A percentile compares a stretch with the other conserved stretches of the same genome.
These are phyloP conservation scores for Limtongozyma cylindracea DNA, from an alignment of 805 yeast genomes.

Conservation along the genomic window DNA sequence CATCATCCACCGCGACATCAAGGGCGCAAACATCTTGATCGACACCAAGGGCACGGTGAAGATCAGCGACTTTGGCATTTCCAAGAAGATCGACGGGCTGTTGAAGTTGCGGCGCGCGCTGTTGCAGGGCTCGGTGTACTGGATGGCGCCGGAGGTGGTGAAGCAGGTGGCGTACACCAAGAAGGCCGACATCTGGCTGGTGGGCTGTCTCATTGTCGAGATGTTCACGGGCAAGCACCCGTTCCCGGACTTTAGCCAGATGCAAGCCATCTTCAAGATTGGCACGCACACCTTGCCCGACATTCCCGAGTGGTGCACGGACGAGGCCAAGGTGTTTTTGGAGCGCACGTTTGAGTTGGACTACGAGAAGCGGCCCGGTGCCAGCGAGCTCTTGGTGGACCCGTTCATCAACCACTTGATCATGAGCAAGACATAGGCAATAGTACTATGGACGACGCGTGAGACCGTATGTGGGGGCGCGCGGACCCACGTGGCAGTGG, in stretches of 20 bases:
- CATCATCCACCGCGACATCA: constrained; percentile 70
- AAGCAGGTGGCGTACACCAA: constrained; percentile 78
- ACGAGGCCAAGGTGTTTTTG: constrained; percentile 43
- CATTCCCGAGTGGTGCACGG: constrained; percentile 49
- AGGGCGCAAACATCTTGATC: constrained; percentile 69
- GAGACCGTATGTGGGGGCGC: too few species aligned
- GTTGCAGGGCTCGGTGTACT: constrained; percentile 52
- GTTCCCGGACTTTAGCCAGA: constrained; percentile 79
- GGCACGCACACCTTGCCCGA: constrained; percentile 72
- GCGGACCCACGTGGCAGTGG: too few species aligned
- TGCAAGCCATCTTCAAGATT: constrained; percentile 90
- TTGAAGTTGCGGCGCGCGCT: constrained; percentile 39
- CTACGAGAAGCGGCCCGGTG: constrained; percentile 46
- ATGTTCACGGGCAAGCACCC: constrained; percentile 96
- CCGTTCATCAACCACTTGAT: constrained; percentile 27
- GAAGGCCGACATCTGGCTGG: constrained; percentile 93
- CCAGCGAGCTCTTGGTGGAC: constrained; percentile 40
- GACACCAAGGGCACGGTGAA: constrained; percentile 65
- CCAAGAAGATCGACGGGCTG: constrained; percentile 13
- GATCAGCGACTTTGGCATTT: constrained; percentile 72
- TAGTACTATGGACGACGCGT: too few species aligned
- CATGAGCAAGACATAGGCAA: constrained; percentile 4
- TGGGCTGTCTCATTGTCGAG: constrained; percentile 83
- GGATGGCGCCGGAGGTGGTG: constrained; percentile 99
- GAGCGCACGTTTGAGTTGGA: constrained; percentile 48